A percentile compares a stretch with the other conserved stretches of the same genome.
Evolutionary conservation across 768 basidiomycete species (phyloP).

Genomic region (Floccularia luteovirens): DNA sequence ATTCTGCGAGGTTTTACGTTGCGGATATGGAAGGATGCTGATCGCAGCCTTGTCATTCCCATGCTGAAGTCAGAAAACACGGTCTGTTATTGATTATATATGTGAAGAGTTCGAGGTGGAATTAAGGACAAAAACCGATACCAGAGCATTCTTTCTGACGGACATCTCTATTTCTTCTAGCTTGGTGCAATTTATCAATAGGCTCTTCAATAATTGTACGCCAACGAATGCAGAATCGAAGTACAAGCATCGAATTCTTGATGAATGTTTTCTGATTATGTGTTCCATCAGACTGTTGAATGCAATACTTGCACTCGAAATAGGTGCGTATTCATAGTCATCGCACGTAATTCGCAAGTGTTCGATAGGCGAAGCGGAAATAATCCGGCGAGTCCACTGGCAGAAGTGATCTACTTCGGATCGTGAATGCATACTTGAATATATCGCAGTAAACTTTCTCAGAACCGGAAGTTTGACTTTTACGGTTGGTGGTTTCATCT

Average conservation of each 20-base stretch:
- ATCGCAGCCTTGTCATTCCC: conserved; percentile 18
- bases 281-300: conserved; percentile 32
- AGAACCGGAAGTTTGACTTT: conserved; percentile 14
- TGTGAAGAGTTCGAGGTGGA: neutral
- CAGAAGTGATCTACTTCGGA: conserved; percentile 22
- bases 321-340: conserved; percentile 13
- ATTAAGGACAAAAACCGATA: conserved; percentile 13
- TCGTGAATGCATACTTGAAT: conserved; percentile 11
- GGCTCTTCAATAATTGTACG: conserved; percentile 11
- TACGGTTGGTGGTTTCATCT: conserved; percentile 28
- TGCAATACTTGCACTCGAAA: conserved; percentile 9
- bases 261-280: conserved; percentile 21
- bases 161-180: conserved; percentile 29
- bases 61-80: conserved; percentile 15
- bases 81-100: conserved; percentile 8
- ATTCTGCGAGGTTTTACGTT: conserved; percentile 17
- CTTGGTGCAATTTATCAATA: conserved; percentile 20
- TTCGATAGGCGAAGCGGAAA: conserved; percentile 25
- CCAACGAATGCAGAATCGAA: conserved; percentile 24
- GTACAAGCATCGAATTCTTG: conserved; percentile 23
- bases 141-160: conserved; percentile 21
- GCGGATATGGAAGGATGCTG: conserved; percentile 23
- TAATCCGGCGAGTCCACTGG: conserved; percentile 32
- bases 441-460: conserved; percentile 15
- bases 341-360: conserved; percentile 19